A percentile compares a stretch with the other conserved stretches of the same genome.
phyloP scores from a whole-genome alignment of 2,329 filamentous ascomycete species.

The Sclerotinia sclerotiorum region DNA sequence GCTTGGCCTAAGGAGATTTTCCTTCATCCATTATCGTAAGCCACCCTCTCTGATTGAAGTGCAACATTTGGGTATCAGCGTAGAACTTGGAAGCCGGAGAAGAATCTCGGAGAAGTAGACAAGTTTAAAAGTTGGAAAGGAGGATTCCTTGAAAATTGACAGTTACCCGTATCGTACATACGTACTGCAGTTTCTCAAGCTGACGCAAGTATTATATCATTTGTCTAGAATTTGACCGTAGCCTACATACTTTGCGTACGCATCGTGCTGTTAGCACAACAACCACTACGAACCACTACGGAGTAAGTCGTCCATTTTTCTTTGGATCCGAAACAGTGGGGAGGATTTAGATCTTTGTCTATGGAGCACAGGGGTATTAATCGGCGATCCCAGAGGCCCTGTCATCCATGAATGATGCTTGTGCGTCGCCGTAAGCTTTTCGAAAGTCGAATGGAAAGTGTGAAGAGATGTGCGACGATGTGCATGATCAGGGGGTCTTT shows the following conservation, averaged over 20 bases:
- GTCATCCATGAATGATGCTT: slow-evolving; percentile 11
- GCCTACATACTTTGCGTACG: background rate
- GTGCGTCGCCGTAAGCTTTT: slow-evolving; percentile 16
- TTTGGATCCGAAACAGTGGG: background rate
- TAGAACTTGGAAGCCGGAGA: slow-evolving; percentile 6
- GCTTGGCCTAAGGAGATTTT: background rate
- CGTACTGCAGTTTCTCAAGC: background rate
- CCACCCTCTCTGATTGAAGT: background rate
- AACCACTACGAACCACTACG: background rate
- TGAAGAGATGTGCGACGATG: slow-evolving; percentile 16
- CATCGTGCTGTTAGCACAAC: background rate
- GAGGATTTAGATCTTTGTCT: slow-evolving; percentile 20
- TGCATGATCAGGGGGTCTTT: slow-evolving; percentile 19
- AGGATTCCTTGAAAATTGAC: background rate
- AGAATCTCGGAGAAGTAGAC: background rate
- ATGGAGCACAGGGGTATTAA: slow-evolving; percentile 17
- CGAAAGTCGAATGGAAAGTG: slow-evolving; percentile 8
- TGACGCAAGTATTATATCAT: background rate
- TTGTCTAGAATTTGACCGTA: background rate
- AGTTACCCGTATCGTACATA: background rate
- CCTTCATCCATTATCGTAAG: background rate
- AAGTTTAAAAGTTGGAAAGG: background rate
- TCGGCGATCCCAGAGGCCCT: slow-evolving; percentile 16
- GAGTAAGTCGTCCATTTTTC: background rate
- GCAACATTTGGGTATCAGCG: background rate